Base-by-base conservation (phyloP, 2,329 filamentous ascomycete species). In the Fusarium longipes region DNA sequence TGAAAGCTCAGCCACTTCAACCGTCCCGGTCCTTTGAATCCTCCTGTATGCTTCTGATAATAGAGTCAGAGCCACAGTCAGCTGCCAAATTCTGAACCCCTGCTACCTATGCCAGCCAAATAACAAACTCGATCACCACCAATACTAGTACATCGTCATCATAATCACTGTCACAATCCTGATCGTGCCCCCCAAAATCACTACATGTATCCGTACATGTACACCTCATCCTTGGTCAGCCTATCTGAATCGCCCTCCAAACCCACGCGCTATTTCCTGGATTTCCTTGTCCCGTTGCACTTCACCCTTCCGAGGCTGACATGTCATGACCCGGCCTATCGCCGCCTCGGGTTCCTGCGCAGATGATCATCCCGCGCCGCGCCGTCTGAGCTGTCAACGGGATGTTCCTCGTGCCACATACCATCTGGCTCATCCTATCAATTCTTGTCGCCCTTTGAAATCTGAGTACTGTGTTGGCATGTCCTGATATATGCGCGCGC, bases 311-410 rank as follows among this genome's bases (percentile, higher is more conserved):
- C 33, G 43, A 45, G 65, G 54, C 57, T 65, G 57, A 65, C 44
- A 57, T 59, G 59, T 33, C 44, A 58, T 44, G 57, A 39, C 52
- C 53, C 24, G 53, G 56, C 72, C 70, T 72, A 73, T 73, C 63
- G 63, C 49, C 58, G 57, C 52, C 50, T 61, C 73, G 73, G 73
- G 73, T 75, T 75, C 73, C 73, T 75, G 73, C 73, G 66, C 72
- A 69, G 73, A 66, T 74, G 72, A 75, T 73, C 68, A 73, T 67
- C 66, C 70, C 70, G 64, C 62, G 67, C 42, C 55, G 59, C 63
- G 67, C 66, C 64, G 51, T 49, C 65, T 70, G 62, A 73, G 65
- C 68, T 70, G 71, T 71, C 71, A 65, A 64, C 52, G 60, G 52
- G 50, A 60, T 52, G 57, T 45, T 29, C 63, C 59, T 66, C 40